These are phyloP conservation scores for Debaryomycetaceae sp. DNA, from an alignment of 1,139 yeast species.

Conservation along the genomic window DNA sequence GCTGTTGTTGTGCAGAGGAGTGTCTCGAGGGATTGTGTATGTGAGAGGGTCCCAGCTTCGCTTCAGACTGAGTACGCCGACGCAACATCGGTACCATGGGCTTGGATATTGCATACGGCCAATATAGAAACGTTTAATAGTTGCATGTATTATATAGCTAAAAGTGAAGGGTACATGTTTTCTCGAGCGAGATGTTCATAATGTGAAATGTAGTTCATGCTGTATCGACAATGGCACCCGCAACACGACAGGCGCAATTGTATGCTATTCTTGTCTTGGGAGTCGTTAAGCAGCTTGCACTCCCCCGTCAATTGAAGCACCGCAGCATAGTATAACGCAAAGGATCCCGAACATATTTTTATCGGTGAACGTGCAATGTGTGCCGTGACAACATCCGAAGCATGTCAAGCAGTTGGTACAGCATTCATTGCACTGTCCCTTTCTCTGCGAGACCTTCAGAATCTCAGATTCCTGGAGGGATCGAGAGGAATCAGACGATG, in stretches of 20 bases:
- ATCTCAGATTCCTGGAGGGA: constrained; percentile 17
- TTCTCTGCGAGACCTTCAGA: constrained; percentile 10
- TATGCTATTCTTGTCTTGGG: too few relatives aligned
- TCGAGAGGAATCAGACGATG: constrained; percentile 9
- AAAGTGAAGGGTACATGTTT: background rate
- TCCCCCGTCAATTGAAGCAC: constrained; percentile 6
- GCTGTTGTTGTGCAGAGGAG: constrained; percentile 46
- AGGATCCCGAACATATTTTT: constrained; percentile 10
- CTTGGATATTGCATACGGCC: background rate
- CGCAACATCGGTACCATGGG: background rate
- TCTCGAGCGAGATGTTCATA: background rate
- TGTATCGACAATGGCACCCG: too few relatives aligned
- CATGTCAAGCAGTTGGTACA: constrained; percentile 10
- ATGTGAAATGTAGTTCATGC: too few relatives aligned
- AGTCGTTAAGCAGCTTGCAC: background rate
- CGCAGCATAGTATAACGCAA: constrained; percentile 12
- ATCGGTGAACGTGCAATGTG: constrained; percentile 14
- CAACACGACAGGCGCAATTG: too few relatives aligned
- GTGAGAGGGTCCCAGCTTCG: background rate
- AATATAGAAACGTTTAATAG: background rate
- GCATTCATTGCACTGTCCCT: constrained; percentile 13
- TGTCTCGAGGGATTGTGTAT: constrained; percentile 17
- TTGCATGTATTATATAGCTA: background rate
- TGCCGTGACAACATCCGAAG: constrained; percentile 16
- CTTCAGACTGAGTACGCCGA: too few relatives aligned